Conservation (phyloP, 1,139 yeast genomes). For the Pichia sp. region DNA sequence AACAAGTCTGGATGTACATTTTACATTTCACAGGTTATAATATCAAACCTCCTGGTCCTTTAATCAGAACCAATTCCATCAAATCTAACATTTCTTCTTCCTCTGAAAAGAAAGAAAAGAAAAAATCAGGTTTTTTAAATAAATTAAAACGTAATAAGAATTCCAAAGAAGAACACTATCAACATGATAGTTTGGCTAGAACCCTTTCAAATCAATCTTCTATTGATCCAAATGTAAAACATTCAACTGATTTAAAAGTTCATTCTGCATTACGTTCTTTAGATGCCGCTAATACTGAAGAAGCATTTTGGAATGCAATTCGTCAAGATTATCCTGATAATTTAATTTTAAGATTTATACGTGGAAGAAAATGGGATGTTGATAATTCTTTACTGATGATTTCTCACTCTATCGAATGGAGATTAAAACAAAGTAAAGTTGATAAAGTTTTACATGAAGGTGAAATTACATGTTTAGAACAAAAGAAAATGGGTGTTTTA, state of each 20-base stretch:
- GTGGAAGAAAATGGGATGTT: constrained; percentile 72
- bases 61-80: constrained; percentile 15
- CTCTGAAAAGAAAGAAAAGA: constrained; percentile 20
- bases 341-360: constrained; percentile 53
- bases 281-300: constrained; percentile 40
- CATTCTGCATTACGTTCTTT: constrained; percentile 32
- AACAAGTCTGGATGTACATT: constrained; percentile 70
- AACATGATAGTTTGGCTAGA: constrained; percentile 12
- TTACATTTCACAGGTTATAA: constrained; percentile 54
- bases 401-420: constrained; percentile 64
- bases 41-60: constrained; percentile 25
- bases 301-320: constrained; percentile 49
- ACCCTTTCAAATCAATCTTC: constrained; percentile 20
- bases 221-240: constrained; percentile 27
- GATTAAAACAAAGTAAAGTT: constrained; percentile 49
- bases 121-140: constrained; percentile 27
- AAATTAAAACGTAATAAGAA: constrained; percentile 19
- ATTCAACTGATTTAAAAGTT: constrained; percentile 24
- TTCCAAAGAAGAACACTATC: constrained; percentile 7
- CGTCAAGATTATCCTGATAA: constrained; percentile 71
- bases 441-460: constrained; percentile 57
- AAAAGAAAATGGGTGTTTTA: constrained; percentile 41
- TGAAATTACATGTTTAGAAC: constrained; percentile 40
- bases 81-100: constrained; percentile 4
- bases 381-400: constrained; percentile 61